Evolutionary conservation across 768 basidiomycete genomes (phyloP).

Genomic region (Russula emetica): DNA sequence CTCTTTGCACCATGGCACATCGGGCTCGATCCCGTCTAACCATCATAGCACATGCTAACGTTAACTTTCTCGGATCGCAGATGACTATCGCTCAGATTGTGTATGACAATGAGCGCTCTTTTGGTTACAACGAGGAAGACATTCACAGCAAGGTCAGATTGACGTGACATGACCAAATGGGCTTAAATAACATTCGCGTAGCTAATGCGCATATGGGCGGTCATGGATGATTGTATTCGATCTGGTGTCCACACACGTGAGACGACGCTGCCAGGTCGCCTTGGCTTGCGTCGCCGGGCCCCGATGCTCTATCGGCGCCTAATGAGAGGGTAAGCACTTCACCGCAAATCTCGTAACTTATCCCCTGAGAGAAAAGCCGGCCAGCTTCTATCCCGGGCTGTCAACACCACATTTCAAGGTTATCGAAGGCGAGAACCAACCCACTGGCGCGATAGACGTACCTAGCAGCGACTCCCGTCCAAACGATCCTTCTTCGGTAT

Average conservation of each 20-base stretch:
- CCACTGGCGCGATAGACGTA: slow-evolving; percentile 27
- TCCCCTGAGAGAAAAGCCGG: slow-evolving; percentile 8
- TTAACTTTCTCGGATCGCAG: slow-evolving; percentile 38
- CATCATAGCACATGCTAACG: slow-evolving; percentile 3
- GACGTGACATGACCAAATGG: not conserved
- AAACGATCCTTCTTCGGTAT: slow-evolving; percentile 22
- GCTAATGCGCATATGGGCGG: slow-evolving; percentile 78
- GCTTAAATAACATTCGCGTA: slow-evolving; percentile 21
- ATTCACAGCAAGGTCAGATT: slow-evolving; percentile 62
- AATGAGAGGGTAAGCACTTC: slow-evolving; percentile 68
- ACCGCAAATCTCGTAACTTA: not conserved
- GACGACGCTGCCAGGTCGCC: slow-evolving; percentile 78
- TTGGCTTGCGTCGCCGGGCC: slow-evolving; percentile 74
- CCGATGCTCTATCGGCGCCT: slow-evolving; percentile 85
- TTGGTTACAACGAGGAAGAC: slow-evolving; percentile 70
- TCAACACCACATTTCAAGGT: slow-evolving; percentile 37
- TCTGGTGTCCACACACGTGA: slow-evolving; percentile 79
- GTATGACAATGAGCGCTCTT: slow-evolving; percentile 84
- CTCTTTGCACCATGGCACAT: not conserved
- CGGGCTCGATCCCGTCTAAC: not conserved
- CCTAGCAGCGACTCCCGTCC: slow-evolving; percentile 29
- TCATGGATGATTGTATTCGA: slow-evolving; percentile 91
- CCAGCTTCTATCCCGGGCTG: slow-evolving; percentile 52
- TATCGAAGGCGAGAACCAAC: slow-evolving; percentile 34
- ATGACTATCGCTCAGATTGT: slow-evolving; percentile 93